A percentile compares a stretch with the other conserved stretches of the same genome.
phyloP scores from a whole-genome alignment of 1,284 basidiomycete genomes.

The Calocybe gambosa region DNA sequence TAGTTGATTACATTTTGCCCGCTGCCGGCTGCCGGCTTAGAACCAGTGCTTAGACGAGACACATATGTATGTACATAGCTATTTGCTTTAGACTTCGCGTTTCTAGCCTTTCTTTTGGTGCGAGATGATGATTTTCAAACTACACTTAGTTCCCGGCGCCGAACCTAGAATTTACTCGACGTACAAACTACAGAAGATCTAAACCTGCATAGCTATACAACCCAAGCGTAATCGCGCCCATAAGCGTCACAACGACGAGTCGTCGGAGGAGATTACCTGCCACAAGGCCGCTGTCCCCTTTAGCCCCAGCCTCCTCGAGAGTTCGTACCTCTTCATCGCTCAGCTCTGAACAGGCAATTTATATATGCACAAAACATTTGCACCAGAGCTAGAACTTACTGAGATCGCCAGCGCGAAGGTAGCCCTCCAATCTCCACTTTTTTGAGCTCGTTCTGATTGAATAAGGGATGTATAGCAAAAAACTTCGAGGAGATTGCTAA shows the following conservation, averaged over 20 bases:
- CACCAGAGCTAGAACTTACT: conserved; percentile 29
- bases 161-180: too few species aligned
- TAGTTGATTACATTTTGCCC: too few species aligned
- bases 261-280: conserved; percentile 15
- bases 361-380: neutral
- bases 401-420: conserved; percentile 54
- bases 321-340: conserved; percentile 40
- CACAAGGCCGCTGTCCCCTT: conserved; percentile 17
- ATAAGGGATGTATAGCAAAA: neutral
- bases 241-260: conserved; percentile 14
- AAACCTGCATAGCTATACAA: conserved; percentile 19
- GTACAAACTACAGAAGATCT: neutral
- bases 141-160: too few species aligned
- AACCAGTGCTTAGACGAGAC: too few species aligned
- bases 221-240: conserved; percentile 16
- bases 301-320: conserved; percentile 47
- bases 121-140: too few species aligned
- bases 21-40: too few species aligned
- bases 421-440: conserved; percentile 56
- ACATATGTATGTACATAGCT: too few species aligned
- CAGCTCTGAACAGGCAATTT: conserved; percentile 22
- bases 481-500: neutral
- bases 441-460: conserved; percentile 54
- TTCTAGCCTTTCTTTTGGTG: too few species aligned
- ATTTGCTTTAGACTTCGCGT: too few species aligned